These are phyloP conservation scores for Ascosphaera apis DNA, from an alignment of 2,329 filamentous ascomycete species.

Conservation along the genomic window DNA sequence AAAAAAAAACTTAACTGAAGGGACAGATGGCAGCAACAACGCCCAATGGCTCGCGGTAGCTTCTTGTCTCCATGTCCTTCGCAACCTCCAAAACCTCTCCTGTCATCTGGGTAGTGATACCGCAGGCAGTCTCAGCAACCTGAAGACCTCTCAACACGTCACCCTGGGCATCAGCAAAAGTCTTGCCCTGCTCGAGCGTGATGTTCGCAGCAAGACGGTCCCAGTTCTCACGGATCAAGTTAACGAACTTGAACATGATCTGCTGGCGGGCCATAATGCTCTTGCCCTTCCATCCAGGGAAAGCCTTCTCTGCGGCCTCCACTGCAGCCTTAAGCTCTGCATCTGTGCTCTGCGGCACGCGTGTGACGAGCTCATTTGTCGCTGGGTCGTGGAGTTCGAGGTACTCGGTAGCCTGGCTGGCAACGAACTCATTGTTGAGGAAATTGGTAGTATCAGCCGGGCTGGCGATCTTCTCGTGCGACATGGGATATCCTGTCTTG, in stretches of 20 bases:
- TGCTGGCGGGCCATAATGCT: conserved; percentile 37
- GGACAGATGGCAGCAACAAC: conserved; percentile 26
- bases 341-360: conserved; percentile 42
- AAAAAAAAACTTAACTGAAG: conserved; percentile 6
- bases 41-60: conserved; percentile 41
- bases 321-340: conserved; percentile 38
- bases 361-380: conserved; percentile 42
- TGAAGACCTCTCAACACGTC: conserved; percentile 43
- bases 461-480: conserved; percentile 27
- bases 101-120: conserved; percentile 41
- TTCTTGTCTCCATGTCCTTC: conserved; percentile 45
- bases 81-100: conserved; percentile 46
- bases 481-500: conserved; percentile 25
- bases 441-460: conserved; percentile 35
- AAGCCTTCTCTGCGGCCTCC: conserved; percentile 38
- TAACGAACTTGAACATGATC: conserved; percentile 44
- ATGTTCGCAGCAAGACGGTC: conserved; percentile 41
- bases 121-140: conserved; percentile 43
- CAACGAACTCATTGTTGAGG: conserved; percentile 38
- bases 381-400: conserved; percentile 42
- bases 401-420: conserved; percentile 36
- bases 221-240: conserved; percentile 40
- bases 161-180: conserved; percentile 41
- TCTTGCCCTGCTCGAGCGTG: conserved; percentile 46
- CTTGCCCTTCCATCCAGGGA: conserved; percentile 36